Percentiles rank a stretch among this genome's conserved stretches.
Conservation (phyloP, 2,329 filamentous ascomycete genomes). For the Cryphonectria radicalis region DNA sequence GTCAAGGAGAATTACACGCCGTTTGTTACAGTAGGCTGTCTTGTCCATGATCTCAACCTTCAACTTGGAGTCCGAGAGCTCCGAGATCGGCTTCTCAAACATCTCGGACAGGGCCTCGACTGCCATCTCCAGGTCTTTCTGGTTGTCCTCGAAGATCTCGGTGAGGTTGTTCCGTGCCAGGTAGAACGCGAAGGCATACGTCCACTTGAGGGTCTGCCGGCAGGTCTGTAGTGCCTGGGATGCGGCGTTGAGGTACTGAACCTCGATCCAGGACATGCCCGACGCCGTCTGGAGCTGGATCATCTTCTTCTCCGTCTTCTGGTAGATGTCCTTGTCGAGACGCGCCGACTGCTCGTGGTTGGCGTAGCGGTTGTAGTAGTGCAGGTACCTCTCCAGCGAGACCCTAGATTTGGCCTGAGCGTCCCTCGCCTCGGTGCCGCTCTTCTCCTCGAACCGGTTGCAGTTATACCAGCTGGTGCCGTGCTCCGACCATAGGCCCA, state of each 20-base stretch:
- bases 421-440: slow-evolving; percentile 84
- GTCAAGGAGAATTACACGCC: slow-evolving; percentile 84
- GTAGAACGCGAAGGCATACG: slow-evolving; percentile 98
- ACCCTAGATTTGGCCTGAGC: slow-evolving; percentile 89
- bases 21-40: slow-evolving; percentile 94
- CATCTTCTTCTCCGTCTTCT: slow-evolving; percentile 99
- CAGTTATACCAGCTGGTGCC: slow-evolving; percentile 99
- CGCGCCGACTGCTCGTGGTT: slow-evolving; percentile 98
- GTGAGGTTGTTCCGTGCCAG: slow-evolving; percentile 94
- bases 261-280: slow-evolving; percentile 98
- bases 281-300: slow-evolving; percentile 90
- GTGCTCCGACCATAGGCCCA: slow-evolving; percentile 98
- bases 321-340: slow-evolving; percentile 92
- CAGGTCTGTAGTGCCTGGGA: slow-evolving; percentile 94
- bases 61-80: slow-evolving; percentile 82
- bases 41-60: slow-evolving; percentile 99
- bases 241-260: slow-evolving; percentile 92
- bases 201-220: slow-evolving; percentile 99
- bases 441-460: slow-evolving; percentile 96
- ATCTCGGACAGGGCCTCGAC: slow-evolving; percentile 97
- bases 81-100: slow-evolving; percentile 95
- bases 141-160: slow-evolving; percentile 97
- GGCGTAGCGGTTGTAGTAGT: slow-evolving; percentile 99
- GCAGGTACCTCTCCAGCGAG: slow-evolving; percentile 91
- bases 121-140: slow-evolving; percentile 96